Conservation (phyloP, 2,329 filamentous ascomycete genomes). For the Beauveria varroae region DNA sequence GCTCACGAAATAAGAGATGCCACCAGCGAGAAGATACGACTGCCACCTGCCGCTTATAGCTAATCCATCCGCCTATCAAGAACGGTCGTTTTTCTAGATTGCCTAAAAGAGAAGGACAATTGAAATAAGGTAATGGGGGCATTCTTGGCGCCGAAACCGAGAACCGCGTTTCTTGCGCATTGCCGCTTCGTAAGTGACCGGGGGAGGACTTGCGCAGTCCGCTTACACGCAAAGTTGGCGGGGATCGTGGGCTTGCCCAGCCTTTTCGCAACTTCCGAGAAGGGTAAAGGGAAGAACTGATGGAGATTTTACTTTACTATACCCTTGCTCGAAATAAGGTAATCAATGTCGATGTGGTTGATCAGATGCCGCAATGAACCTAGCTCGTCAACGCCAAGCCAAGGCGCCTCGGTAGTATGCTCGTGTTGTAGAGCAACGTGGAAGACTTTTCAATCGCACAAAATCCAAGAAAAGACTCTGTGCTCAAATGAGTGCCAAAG, state of each 20-base stretch:
- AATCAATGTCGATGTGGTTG: background rate
- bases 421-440: background rate
- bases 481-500: too few relatives aligned
- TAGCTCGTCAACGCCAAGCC: background rate
- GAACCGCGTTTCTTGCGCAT: background rate
- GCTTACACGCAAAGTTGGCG: background rate
- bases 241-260: background rate
- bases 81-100: background rate
- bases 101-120: background rate
- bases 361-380: background rate
- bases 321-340: background rate
- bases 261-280: background rate
- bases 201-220: background rate
- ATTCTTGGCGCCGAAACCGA: background rate
- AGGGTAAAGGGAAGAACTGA: background rate
- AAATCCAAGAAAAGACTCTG: too few relatives aligned
- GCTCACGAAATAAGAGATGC: background rate
- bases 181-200: background rate
- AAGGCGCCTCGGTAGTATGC: background rate
- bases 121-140: background rate
- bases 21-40: background rate
- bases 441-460: too few relatives aligned
- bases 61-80: background rate
- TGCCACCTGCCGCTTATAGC: background rate
- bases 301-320: background rate